A percentile compares a stretch with the other conserved stretches of the same genome.
Conservation (phyloP, 1,284 basidiomycete genomes). For the Marasmius sp. region DNA sequence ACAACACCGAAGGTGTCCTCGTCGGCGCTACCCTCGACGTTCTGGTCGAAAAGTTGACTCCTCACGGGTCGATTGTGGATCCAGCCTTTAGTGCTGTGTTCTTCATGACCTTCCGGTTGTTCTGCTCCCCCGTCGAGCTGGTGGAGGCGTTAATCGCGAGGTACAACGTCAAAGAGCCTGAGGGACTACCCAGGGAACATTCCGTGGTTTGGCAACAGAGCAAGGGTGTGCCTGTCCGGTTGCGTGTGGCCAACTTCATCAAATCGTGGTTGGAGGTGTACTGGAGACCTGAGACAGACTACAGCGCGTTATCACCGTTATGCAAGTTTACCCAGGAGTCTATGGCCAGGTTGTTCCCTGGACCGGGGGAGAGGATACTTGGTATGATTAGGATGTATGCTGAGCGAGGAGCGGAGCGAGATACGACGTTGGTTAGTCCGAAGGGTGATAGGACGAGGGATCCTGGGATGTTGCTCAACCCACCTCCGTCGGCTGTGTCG, state of each 20-base stretch:
- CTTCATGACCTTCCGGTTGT: constrained; percentile 95
- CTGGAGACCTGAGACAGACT: constrained; percentile 77
- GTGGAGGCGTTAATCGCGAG: constrained; percentile 77
- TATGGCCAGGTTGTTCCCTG: constrained; percentile 62
- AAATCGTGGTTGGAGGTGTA: constrained; percentile 92
- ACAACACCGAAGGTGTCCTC: constrained; percentile 87
- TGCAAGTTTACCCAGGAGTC: constrained; percentile 65
- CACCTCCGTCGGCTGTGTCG: constrained; percentile 39
- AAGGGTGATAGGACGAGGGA: constrained; percentile 64
- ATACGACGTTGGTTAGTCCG: constrained; percentile 40
- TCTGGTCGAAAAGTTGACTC: constrained; percentile 95
- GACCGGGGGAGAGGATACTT: constrained; percentile 70
- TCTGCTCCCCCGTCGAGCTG: constrained; percentile 78
- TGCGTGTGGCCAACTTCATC: constrained; percentile 90
- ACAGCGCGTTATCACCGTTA: constrained; percentile 58
- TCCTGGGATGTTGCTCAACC: constrained; percentile 68
- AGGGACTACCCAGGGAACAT: constrained; percentile 61
- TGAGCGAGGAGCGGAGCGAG: constrained; percentile 33
- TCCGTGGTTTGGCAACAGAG: constrained; percentile 77
- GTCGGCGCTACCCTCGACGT: constrained; percentile 89
- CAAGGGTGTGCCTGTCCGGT: constrained; percentile 85
- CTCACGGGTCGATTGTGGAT: constrained; percentile 88
- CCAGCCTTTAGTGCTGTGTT: constrained; percentile 85
- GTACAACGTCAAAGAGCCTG: constrained; percentile 75
- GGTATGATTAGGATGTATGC: constrained; percentile 61